Percentiles rank a stretch among this genome's conserved stretches.
These are phyloP conservation scores for Aspergillus aculeatus DNA, from an alignment of 2,329 filamentous ascomycete species.

Conservation along the genomic window DNA sequence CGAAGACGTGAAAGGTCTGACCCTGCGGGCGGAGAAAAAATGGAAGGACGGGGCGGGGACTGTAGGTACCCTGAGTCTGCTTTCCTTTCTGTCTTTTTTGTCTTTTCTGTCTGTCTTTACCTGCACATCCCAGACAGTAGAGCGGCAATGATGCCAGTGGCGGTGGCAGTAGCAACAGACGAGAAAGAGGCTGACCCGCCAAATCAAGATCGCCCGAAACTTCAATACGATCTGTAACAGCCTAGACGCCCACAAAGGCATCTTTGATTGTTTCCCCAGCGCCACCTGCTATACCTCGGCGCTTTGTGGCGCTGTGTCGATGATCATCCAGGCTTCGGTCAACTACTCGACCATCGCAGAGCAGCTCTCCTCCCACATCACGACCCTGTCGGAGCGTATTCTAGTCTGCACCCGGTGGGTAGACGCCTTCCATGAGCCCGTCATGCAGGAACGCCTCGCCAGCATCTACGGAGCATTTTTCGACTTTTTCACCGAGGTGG, in stretches of 20 bases:
- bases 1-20: background rate
- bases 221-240: conserved; percentile 1
- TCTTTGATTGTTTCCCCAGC: conserved; percentile 1
- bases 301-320: conserved; percentile 2
- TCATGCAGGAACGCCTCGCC: background rate
- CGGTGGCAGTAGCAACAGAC: too few relatives aligned
- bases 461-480: conserved; percentile 2
- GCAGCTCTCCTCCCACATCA: background rate
- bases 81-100: too few relatives aligned
- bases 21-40: background rate
- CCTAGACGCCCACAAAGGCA: background rate
- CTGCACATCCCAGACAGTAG: too few relatives aligned
- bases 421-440: background rate
- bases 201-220: background rate
- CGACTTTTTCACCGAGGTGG: conserved; percentile 6
- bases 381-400: background rate
- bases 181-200: background rate
- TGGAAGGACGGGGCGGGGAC: background rate
- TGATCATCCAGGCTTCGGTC: conserved; percentile 2
- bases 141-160: too few relatives aligned
- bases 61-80: background rate
- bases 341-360: conserved; percentile 4
- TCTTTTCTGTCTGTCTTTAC: too few relatives aligned
- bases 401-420: background rate
- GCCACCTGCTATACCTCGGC: background rate